Evolutionary conservation across 768 basidiomycete species (phyloP).

Genomic region (Serpula lacrymans): DNA sequence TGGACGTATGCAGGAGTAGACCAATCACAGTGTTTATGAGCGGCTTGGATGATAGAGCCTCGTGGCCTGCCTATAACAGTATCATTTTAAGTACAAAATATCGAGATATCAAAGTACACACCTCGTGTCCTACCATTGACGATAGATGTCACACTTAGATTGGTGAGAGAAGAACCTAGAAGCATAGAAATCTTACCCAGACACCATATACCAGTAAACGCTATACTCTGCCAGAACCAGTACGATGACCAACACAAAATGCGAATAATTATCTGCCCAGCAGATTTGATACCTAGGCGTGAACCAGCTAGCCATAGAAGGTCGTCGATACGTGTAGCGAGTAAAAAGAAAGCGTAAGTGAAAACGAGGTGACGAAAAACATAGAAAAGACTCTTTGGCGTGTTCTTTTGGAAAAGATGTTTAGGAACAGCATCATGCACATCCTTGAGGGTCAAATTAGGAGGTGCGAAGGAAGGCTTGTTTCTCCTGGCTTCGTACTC

Average conservation of each 20-base stretch:
- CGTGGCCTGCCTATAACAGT: constrained; percentile 47
- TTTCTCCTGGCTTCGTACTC: constrained; percentile 46
- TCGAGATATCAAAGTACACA: too few species aligned
- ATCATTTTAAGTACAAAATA: too few species aligned
- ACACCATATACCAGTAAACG: constrained; percentile 20
- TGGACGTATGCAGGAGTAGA: constrained; percentile 40
- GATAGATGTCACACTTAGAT: not conserved
- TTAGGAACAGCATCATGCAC: constrained; percentile 47
- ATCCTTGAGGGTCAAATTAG: constrained; percentile 37
- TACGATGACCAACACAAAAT: too few species aligned
- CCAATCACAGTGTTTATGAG: constrained; percentile 39
- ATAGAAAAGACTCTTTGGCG: constrained; percentile 41
- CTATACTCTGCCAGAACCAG: constrained; percentile 22
- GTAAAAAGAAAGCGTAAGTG: constrained; percentile 35
- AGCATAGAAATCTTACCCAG: too few species aligned
- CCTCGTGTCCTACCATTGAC: constrained; percentile 41
- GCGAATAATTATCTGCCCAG: too few species aligned
- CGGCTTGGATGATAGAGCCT: constrained; percentile 39
- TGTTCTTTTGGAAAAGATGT: constrained; percentile 44
- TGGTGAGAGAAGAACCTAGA: constrained; percentile 10
- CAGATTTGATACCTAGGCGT: too few species aligned
- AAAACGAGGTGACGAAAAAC: constrained; percentile 39
- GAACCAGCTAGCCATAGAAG: constrained; percentile 4
- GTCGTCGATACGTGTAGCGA: constrained; percentile 35
- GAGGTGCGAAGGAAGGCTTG: constrained; percentile 37